Evolutionary conservation across 345 rosid genomes (phyloP), one percentile per base, ranked within the genome.

Genomic region (Durio zibethinus): DNA sequence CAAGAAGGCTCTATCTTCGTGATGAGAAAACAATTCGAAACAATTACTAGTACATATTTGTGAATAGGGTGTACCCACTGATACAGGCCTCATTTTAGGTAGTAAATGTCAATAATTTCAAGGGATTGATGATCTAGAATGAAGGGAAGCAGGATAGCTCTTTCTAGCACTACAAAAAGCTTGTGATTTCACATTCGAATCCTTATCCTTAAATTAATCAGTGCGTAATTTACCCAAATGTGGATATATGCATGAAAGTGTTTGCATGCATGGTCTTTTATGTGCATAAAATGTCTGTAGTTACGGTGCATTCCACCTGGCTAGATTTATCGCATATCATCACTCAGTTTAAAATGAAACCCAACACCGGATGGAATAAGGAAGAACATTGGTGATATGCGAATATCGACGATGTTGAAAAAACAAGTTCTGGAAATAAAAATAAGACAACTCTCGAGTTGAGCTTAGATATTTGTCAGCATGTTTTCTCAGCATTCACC

Each of bases 151-250:
- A 15, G 91, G 5, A 10, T 43, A 25, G 10, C 50, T 66, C 71
- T 23, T 56, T 31, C 94, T 67, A 87, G 90, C 7, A 67, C 4
- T 42, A 5, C 31, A 74, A 23, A 47, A 27, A 4, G 25, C 23
- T 69, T 50, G 60, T 18, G 12, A 31, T 50, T 31, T 50, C 4
- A 71, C 45, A 71, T 71, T 47, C 35, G 25, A 71, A 31, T 31
- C 43, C 33, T 21, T 23, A 10, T n/a, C 23, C 53, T 68, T 25
- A 8, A 27, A 15, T 15, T 12, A 29, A 60, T 48, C 10, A 4
- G 2, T 29, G 1, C 2, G 2, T 12, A 27, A 12, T 27, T n/a
- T 16, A 4, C 16, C 16, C 47, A 10, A 20, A 36, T 20, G 10
- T 4, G 12, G 36, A 64, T 3, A 64, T 20, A 2, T 62, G 1